These are phyloP conservation scores for Veloporphyrellus conicus DNA, from an alignment of 1,284 basidiomycete species.

Conservation along the genomic window DNA sequence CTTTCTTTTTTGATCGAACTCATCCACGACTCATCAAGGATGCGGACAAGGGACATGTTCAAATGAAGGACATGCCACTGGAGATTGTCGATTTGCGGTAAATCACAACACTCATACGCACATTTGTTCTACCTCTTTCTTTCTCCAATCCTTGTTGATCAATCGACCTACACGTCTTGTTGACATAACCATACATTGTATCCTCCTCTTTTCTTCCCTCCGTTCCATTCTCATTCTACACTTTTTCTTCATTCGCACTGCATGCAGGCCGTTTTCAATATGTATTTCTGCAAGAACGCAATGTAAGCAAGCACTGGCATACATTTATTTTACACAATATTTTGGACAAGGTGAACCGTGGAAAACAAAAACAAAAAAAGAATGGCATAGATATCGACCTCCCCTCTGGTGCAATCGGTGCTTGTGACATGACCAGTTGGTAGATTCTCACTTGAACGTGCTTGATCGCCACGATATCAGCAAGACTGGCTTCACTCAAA, in stretches of 20 bases:
- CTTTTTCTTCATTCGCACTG: not conserved
- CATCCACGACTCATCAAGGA: conserved; percentile 41
- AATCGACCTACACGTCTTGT: conserved; percentile 5
- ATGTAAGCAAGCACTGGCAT: conserved; percentile 6
- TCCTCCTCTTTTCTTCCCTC: not conserved
- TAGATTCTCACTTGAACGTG: no score
- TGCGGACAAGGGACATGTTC: conserved; percentile 76
- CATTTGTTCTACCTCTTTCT: not conserved
- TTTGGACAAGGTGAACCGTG: no score
- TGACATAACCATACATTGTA: not conserved
- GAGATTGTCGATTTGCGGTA: conserved; percentile 71
- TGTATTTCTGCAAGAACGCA: conserved; percentile 9
- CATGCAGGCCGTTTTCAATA: conserved; percentile 4
- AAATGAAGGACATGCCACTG: conserved; percentile 62
- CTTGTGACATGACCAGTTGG: no score
- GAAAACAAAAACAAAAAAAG: no score
- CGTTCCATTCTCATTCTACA: not conserved
- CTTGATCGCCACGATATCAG: no score
- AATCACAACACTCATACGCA: conserved; percentile 2
- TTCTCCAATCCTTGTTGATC: not conserved
- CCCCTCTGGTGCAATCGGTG: no score
- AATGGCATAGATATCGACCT: no score
- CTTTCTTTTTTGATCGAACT: not conserved
- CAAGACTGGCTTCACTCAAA: no score
- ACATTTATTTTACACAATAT: not conserved